A percentile compares a stretch with the other conserved stretches of the same genome.
These are phyloP conservation scores for Cotoneaster glaucophyllus DNA, from an alignment of 306 rosid genomes.

Conservation along the genomic window DNA sequence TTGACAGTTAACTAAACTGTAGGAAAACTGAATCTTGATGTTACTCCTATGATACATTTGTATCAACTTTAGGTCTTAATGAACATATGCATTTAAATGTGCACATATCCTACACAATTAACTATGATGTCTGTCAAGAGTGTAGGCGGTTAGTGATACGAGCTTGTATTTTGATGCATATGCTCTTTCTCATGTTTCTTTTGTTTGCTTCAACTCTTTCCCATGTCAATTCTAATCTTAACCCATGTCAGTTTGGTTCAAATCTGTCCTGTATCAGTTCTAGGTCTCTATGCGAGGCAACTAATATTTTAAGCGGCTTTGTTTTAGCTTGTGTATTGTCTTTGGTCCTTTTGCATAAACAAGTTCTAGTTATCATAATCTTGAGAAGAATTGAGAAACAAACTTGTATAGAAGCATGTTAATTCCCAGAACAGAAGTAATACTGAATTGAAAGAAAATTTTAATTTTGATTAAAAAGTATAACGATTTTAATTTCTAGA, in stretches of 20 bases:
- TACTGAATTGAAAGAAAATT: neutral
- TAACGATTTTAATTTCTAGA: neutral
- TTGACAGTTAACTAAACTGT: neutral
- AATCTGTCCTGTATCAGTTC: neutral
- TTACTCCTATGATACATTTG: neutral
- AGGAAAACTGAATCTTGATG: neutral
- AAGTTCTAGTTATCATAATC: neutral
- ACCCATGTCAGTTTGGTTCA: neutral
- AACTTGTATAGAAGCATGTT: neutral
- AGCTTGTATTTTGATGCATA: neutral
- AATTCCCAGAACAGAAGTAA: neutral
- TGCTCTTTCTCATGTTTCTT: neutral
- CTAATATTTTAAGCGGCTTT: neutral
- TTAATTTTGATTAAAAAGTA: neutral
- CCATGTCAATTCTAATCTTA: neutral
- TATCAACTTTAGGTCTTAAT: neutral
- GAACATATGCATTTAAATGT: neutral
- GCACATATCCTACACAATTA: neutral
- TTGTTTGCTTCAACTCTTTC: neutral
- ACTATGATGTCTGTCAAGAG: neutral
- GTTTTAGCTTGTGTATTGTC: neutral
- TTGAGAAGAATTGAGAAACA: neutral
- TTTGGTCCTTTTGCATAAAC: neutral
- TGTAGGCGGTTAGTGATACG: neutral
- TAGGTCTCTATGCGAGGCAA: neutral